Conservation (phyloP, 192 early-diverging fungal genomes). For the Backusella luteola region DNA sequence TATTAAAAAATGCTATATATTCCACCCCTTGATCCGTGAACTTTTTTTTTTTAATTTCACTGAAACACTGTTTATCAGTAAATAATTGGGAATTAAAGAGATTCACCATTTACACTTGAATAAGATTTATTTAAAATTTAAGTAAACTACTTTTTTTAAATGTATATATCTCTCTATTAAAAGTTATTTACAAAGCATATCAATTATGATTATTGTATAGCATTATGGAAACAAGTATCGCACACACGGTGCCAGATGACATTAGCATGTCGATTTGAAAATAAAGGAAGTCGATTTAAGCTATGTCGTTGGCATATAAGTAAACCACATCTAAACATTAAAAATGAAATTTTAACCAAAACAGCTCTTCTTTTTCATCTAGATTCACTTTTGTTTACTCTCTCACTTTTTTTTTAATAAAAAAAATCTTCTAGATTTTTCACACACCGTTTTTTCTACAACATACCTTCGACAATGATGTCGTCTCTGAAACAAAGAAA, state of each 20-base stretch:
- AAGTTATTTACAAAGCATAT: neutral
- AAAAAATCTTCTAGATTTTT: neutral
- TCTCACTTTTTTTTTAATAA: neutral
- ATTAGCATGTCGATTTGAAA: neutral
- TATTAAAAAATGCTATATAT: neutral
- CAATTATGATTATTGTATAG: neutral
- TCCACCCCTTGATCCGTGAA: neutral
- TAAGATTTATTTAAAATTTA: conserved; percentile 1
- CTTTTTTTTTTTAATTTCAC: neutral
- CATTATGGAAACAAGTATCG: conserved; percentile 19
- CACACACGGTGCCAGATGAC: conserved; percentile 22
- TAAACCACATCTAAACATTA: conserved; percentile 22
- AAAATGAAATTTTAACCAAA: neutral
- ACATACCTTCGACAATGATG: conserved; percentile 36
- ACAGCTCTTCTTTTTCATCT: neutral
- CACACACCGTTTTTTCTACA: neutral
- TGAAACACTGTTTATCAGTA: neutral
- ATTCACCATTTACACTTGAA: neutral
- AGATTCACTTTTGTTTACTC: neutral
- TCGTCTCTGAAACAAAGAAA: conserved; percentile 25
- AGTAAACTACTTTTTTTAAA: neutral
- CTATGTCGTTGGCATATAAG: conserved; percentile 29
- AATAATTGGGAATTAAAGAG: neutral
- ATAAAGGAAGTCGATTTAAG: conserved; percentile 29
- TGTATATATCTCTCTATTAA: neutral